Evolutionary conservation across 192 early-diverging fungal species (phyloP).

Genomic region (Gaertneriomyces semiglobifer): DNA sequence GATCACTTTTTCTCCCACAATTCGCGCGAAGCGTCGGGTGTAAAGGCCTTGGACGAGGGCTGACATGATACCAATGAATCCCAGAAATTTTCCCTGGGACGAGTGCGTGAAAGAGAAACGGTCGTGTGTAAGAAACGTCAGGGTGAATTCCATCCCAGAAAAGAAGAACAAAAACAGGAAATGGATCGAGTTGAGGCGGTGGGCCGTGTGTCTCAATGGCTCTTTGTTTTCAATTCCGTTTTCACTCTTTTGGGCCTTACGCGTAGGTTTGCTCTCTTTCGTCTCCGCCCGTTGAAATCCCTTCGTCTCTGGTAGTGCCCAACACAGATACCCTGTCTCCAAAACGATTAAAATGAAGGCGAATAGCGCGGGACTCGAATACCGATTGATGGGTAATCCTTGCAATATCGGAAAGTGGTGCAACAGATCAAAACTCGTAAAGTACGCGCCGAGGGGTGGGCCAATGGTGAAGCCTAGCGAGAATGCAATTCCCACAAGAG

Average conservation of each 20-base stretch:
- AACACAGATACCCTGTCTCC: constrained; percentile 77
- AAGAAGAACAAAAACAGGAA: constrained; percentile 89
- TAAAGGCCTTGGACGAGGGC: constrained; percentile 92
- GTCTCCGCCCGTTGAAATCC: constrained; percentile 31
- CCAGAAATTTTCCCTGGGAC: constrained; percentile 83
- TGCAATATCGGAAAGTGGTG: constrained; percentile 35
- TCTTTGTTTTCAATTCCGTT: constrained; percentile 10
- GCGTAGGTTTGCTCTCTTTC: not conserved
- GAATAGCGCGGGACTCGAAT: constrained; percentile 84
- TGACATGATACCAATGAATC: constrained; percentile 81
- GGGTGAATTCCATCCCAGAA: constrained; percentile 97
- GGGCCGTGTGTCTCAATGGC: not conserved
- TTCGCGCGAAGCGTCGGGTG: constrained; percentile 66
- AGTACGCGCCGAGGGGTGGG: constrained; percentile 76
- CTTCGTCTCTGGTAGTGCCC: constrained; percentile 74
- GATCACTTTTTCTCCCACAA: constrained; percentile 64
- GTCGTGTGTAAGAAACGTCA: constrained; percentile 95
- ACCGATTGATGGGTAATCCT: constrained; percentile 60
- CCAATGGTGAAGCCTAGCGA: constrained; percentile 93
- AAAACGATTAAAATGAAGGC: constrained; percentile 75
- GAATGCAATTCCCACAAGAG: constrained; percentile 95
- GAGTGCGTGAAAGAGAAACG: constrained; percentile 79
- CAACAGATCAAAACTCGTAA: constrained; percentile 47
- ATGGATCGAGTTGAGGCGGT: constrained; percentile 66
- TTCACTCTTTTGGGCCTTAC: not conserved